phyloP scores from a whole-genome alignment of 78 protist species.

The Bodo saltans region DNA sequence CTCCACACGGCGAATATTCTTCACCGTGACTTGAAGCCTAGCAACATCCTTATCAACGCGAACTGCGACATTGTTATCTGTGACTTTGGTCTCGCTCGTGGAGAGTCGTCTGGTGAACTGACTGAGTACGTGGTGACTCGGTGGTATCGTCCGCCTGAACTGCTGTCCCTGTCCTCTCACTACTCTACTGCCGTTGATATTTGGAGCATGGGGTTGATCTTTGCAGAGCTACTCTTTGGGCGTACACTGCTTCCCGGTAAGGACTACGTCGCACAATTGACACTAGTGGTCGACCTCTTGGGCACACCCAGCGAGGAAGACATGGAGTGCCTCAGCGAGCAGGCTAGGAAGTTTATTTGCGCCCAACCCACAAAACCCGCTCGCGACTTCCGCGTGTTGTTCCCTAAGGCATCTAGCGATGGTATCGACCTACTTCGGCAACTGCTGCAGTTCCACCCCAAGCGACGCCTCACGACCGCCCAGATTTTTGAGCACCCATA shows the following conservation, averaged over 20 bases:
- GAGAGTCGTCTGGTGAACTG: neutral
- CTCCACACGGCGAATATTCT: conserved; percentile 37
- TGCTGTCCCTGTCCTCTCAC: conserved; percentile 82
- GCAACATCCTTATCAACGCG: conserved; percentile 86
- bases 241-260: conserved; percentile 35
- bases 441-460: conserved; percentile 14
- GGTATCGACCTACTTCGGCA: neutral
- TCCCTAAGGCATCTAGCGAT: neutral
- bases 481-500: conserved; percentile 28
- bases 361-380: too few species aligned
- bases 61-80: conserved; percentile 87
- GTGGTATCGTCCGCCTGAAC: conserved; percentile 98
- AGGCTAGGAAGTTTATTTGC: too few species aligned
- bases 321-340: conserved; percentile 34
- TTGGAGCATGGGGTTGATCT: conserved; percentile 96
- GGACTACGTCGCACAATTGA: conserved; percentile 72
- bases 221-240: conserved; percentile 91
- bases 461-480: neutral
- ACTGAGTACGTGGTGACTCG: conserved; percentile 92
- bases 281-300: conserved; percentile 52
- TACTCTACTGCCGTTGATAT: conserved; percentile 95
- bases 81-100: conserved; percentile 69
- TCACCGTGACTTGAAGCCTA: conserved; percentile 60
- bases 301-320: conserved; percentile 84
- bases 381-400: too few species aligned